Evolutionary conservation across 306 rosid species (phyloP).

Genomic region (Gastrolobium villosum): DNA sequence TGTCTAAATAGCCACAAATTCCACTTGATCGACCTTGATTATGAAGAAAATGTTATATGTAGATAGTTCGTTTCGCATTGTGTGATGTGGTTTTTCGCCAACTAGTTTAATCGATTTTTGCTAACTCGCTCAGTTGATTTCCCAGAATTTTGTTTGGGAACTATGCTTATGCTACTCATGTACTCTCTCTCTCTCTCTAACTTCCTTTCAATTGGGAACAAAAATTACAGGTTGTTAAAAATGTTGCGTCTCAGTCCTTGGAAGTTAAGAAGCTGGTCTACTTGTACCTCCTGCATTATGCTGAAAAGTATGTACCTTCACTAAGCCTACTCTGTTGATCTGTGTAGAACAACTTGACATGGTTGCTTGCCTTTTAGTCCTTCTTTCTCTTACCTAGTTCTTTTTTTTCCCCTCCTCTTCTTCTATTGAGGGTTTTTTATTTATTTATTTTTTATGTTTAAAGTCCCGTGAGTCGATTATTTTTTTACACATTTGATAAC

Average conservation of each 20-base stretch:
- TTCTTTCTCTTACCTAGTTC: neutral
- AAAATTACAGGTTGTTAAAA: slow-evolving; percentile 87
- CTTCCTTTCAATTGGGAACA: slow-evolving; percentile 18
- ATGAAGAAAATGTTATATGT: neutral
- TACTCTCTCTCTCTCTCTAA: neutral
- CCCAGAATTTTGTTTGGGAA: neutral
- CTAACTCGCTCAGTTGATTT: neutral
- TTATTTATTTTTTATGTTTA: neutral
- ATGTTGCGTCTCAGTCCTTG: slow-evolving; percentile 89
- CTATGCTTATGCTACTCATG: slow-evolving; percentile 13
- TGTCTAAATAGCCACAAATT: neutral
- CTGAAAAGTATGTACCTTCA: slow-evolving; percentile 79
- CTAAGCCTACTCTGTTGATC: neutral
- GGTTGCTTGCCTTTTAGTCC: neutral
- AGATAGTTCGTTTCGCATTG: neutral
- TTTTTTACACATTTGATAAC: neutral
- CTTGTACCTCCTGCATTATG: slow-evolving; percentile 94
- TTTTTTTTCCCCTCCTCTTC: neutral
- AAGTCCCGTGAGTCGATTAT: neutral
- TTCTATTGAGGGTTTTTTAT: neutral
- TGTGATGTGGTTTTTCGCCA: neutral
- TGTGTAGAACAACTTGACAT: neutral
- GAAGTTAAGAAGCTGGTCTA: slow-evolving; percentile 97
- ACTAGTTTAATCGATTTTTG: neutral
- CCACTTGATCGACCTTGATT: slow-evolving; percentile 10